Base-by-base conservation (phyloP, 1,284 basidiomycete genomes). In the Pyrrhoderma noxium region DNA sequence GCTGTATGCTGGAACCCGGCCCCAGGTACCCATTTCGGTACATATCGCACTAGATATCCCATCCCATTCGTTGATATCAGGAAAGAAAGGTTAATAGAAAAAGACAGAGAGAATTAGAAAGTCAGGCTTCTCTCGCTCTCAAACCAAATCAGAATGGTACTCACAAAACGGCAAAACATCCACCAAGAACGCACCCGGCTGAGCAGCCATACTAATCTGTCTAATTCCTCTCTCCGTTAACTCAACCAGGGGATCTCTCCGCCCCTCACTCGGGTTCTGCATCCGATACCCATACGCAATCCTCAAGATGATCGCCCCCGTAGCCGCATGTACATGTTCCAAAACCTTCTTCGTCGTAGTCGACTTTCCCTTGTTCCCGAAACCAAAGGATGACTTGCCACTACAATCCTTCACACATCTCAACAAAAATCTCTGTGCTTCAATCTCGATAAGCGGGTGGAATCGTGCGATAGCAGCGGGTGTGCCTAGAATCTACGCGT, bases 281-380 rank as follows among this genome's bases (percentile, higher is more conserved):
- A 57, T 50, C 16, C 45, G 45, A 42, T 57, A 57, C 7, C 56
- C 56, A 42, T 57, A 55, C 8, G 50, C 45, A 21, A 55, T 55
- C 14, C 47, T 31, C 7, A 57, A 46, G 27, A 57, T 57, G 21
- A 55, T 53, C 14, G 53, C 53, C 14, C 56, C 56, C 3, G 54
- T 45, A 16, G 45, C 41, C 13, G 38, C 36, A 42, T 41, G 44
- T 11, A 31, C 27, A 31, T 31, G 27, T 5, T 31, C 11, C 27
- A 31, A 31, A 5, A 31, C 27, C 27, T 31, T 31, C 27, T 5
- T 31, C 27, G 27, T 31, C 27, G 27, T 31, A 5, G 27, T 31
- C 27, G 27, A 31, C 27, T 31, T 31, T 11, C 27, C 11, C 27
- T 31, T 31, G 11, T 11, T 31, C 27, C 11, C 11, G 11, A 11